Base-by-base conservation (phyloP, 2,329 filamentous ascomycete species). In the Calonectria pauciramosa region DNA sequence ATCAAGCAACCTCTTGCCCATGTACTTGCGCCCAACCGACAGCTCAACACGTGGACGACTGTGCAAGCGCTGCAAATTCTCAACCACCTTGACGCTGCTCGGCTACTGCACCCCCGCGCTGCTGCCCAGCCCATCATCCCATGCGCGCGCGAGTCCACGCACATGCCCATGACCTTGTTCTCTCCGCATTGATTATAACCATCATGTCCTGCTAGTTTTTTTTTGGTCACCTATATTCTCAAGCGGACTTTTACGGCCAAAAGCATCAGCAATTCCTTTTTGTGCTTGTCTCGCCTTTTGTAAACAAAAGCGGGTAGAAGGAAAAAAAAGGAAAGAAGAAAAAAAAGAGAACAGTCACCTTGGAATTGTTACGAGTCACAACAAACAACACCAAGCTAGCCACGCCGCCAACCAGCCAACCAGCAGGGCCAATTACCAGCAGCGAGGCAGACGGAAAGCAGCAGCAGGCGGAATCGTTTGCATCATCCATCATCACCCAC, bases 31-130 rank as follows among this genome's bases (percentile, higher is more conserved):
- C 78, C 80, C 80, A 80, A 81, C 72, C 75, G 74, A 79, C 76
- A 74, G 68, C 75, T 77, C 77, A 77, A 81, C 80, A 81, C 80
- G 80, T 81, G 80, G 80, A 81, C 77, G 76, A 75, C 66, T 77
- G 56, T 73, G 71, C 72, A 71, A 66, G 52, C 54, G 41, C 30
- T 54, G 32, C 44, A 34, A 69, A 52, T 47, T 63, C 71, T 73
- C 71, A 68, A 65, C 70, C 34, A 68, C 73, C 72, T 77, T 68
- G 67, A 72, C 68, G 72, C 68, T 63, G 52, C 41, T 47, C 44
- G 38, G 38, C 56, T 68, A 36, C 54, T 65, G 38, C 54, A 65
- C 60, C 68, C 71, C 66, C 67, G 71, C 60, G 73, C 70, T 68
- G 68, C 56, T 70, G 68, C 63, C 70, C 63, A 60, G 66, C 52